phyloP scores from a whole-genome alignment of 257 asterid species.

The Solanum pimpinellifolium region DNA sequence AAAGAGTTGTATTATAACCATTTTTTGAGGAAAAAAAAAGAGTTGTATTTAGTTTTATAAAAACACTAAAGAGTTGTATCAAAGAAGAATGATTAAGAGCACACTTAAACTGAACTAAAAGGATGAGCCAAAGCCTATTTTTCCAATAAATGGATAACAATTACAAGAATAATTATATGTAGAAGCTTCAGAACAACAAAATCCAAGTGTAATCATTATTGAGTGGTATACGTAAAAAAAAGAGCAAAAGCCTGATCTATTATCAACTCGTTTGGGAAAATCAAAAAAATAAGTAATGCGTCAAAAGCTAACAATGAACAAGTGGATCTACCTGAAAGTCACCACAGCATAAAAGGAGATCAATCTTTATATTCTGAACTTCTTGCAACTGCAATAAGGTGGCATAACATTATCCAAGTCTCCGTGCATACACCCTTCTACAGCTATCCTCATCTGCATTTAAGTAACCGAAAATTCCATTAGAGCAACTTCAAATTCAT shows the following conservation, averaged over 20 bases:
- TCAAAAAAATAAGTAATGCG: background rate
- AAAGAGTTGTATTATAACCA: background rate
- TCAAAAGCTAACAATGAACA: background rate
- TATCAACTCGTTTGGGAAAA: background rate
- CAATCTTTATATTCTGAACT: constrained; percentile 59
- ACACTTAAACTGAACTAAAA: background rate
- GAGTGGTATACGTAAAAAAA: background rate
- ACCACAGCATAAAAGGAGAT: constrained; percentile 92
- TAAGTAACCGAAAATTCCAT: background rate
- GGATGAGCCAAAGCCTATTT: background rate
- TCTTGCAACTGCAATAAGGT: constrained; percentile 69
- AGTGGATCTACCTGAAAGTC: constrained; percentile 70
- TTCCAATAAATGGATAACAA: background rate
- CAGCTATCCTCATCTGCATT: constrained; percentile 78
- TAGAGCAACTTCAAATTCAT: background rate
- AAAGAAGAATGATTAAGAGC: background rate
- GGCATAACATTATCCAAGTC: constrained; percentile 84
- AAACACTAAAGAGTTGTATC: background rate
- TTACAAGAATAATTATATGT: background rate
- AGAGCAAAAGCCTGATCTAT: background rate
- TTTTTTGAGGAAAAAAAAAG: background rate
- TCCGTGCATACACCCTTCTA: constrained; percentile 98
- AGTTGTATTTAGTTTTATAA: background rate
- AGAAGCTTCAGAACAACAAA: background rate
- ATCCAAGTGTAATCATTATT: background rate